Conservation (phyloP, 169 alveolate genomes). For the Fabrea salina region DNA sequence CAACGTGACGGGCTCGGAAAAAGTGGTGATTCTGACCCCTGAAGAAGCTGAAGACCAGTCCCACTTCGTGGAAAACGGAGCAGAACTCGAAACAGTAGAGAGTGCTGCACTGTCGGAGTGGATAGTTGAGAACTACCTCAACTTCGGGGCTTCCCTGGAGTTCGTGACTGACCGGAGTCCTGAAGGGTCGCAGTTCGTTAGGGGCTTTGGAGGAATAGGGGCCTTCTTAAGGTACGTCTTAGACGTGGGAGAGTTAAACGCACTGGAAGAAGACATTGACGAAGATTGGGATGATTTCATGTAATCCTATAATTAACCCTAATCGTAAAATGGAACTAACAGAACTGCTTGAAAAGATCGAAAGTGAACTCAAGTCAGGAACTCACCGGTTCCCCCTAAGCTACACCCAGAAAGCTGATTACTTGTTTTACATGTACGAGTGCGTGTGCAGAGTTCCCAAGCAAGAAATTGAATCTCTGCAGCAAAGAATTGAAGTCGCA, state of each 20-base stretch:
- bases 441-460: background rate
- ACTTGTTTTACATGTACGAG: background rate
- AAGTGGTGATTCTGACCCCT: slow-evolving; percentile 67
- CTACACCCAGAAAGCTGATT: slow-evolving; percentile 9
- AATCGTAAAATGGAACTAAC: background rate
- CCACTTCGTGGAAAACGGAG: slow-evolving; percentile 70
- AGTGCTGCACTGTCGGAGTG: slow-evolving; percentile 94
- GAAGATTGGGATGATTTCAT: slow-evolving; percentile 5
- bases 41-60: slow-evolving; percentile 68
- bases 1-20: slow-evolving; percentile 80
- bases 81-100: slow-evolving; percentile 90
- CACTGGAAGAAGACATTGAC: background rate
- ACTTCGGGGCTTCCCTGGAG: slow-evolving; percentile 93
- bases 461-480: background rate
- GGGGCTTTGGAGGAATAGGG: slow-evolving; percentile 99
- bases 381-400: background rate
- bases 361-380: background rate
- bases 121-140: slow-evolving; percentile 94
- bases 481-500: background rate
- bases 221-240: slow-evolving; percentile 93
- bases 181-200: slow-evolving; percentile 98
- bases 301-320: slow-evolving; percentile 1
- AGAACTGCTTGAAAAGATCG: background rate
- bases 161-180: slow-evolving; percentile 95
- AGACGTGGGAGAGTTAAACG: background rate